Evolutionary conservation across 768 basidiomycete species (phyloP), one percentile per base, ranked within the genome.

Genomic region (Scleroderma bovista): DNA sequence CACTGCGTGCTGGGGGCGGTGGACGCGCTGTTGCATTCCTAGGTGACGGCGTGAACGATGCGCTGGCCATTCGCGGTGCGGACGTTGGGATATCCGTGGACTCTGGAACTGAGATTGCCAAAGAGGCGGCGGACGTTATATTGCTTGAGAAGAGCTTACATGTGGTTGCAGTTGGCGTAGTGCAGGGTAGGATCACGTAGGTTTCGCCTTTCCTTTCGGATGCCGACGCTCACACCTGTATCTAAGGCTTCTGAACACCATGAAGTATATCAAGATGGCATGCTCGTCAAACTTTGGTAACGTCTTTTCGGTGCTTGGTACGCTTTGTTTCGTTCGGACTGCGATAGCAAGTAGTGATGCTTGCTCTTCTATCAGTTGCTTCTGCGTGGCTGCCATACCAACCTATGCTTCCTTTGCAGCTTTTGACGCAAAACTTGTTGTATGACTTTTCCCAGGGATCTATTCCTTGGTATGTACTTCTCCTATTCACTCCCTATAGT

Each of bases 221-320:
- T 16, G 12, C 26, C 24, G 41, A 10, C 17, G 43, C 7, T n/a
- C n/a, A n/a, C n/a, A n/a, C n/a, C n/a, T 29, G 26, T 29, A 26
- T 34, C 26, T 44, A 43, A 69, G 69, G 32, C 68, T 70, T 56
- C 32, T 70, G 41, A 69, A 69, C 39, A 69, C 69, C 0, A 50
- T 68, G 31, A 69, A 69, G 51, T 70, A 70, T 33, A 70, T 70
- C 52, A 69, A 69, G 49, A 69, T 69, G 67, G 66, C 67, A 17
- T 64, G 63, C 20, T 70, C 67, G 9, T 69, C 67, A 1, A 69
- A 69, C 55, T 69, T 71, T 52, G 60, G 68, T 20, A 66, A 66
- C 42, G 60, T 66, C 41, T 68, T 66, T 49, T 66, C 64, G 12
- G 66, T 66, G 36, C 44, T 66, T 48, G 56, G 64, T 68, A 39